Percentiles rank a stretch among this genome's conserved stretches.
These are phyloP conservation scores for Talaromyces piceae DNA, from an alignment of 2,329 filamentous ascomycete species.

Conservation along the genomic window DNA sequence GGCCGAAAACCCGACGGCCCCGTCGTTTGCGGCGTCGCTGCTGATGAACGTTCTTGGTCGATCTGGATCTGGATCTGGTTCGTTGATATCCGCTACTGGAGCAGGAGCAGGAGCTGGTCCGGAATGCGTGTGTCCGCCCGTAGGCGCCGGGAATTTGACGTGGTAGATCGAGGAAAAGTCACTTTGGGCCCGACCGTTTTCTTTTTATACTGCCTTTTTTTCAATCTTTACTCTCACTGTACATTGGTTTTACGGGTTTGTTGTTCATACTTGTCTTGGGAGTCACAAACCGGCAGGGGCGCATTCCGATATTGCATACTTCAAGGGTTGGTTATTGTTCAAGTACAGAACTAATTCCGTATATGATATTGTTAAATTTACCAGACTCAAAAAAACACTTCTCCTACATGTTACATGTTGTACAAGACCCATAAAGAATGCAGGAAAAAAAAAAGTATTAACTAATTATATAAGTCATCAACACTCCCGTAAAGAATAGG, in stretches of 20 bases:
- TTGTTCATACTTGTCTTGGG: background rate
- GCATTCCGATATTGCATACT: background rate
- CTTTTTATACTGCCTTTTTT: too few relatives aligned
- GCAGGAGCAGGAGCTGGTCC: background rate
- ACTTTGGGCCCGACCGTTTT: too few relatives aligned
- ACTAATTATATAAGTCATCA: background rate
- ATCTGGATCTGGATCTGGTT: background rate
- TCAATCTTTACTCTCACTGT: too few relatives aligned
- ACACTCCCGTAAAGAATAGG: background rate
- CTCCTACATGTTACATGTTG: background rate
- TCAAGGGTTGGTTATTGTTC: background rate
- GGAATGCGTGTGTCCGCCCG: background rate
- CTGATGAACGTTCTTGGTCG: constrained; percentile 12
- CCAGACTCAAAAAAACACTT: background rate
- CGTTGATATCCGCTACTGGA: background rate
- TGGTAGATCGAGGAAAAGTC: background rate
- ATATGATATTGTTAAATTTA: background rate
- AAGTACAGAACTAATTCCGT: background rate
- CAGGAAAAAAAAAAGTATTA: background rate
- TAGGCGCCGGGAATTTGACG: background rate
- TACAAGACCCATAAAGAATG: background rate
- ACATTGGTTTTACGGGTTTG: background rate
- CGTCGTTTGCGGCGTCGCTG: constrained; percentile 14
- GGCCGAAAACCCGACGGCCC: constrained; percentile 9
- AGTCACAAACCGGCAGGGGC: background rate